Base-by-base conservation (phyloP, 1,284 basidiomycete species). In the Cryptococcus wingfieldii region DNA sequence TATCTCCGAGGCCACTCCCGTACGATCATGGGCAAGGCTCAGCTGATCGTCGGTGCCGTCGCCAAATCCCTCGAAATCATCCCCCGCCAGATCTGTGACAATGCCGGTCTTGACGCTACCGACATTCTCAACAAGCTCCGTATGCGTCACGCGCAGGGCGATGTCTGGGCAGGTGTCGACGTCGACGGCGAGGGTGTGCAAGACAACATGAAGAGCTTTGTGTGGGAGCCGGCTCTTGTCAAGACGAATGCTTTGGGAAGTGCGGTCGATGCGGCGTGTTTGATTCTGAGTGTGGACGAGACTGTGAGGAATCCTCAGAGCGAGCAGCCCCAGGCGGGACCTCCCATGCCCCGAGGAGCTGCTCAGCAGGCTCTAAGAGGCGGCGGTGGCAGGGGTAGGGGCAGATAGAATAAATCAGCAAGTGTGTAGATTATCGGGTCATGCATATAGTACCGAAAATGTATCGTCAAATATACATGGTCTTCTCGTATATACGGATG, bases 1-100 rank as follows among this genome's bases (percentile, higher is more conserved):
- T 85, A 89, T 77, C 87, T 98, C 56, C 87, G 96, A 63, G 88
- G 89, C 66, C 82, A 95, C 71, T 90, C 93, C 5, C 82, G 95
- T 28, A 87, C 89, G 3, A 96, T 99, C 69, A 88, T 95, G 47
- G 96, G 95, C 56, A 98, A 98, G 80, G 86, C 90, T 66, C 96
- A 99, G 74, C 81, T 98, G 48, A 88, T 99, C 70, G 86, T 98
- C 74, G 84, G 85, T n/a, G 88, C 95, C 0, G 97, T 97, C 69
- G 96, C 96, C 59, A 97, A 96, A 76, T 89, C 95, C 0, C 84
- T 99, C 51, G 96, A 99, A 77, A 86, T 95, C 66, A 98, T 99
- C 69, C 96, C 96, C 27, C 87, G 96, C 42, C 95, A 98, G 76
- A 93, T 99, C 61, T 96, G 91, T 71, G 95, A 98, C 78, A 98